phyloP scores from a whole-genome alignment of 176 grass and related monocot genomes.

The bread wheat (Triticum aestivum) region DNA sequence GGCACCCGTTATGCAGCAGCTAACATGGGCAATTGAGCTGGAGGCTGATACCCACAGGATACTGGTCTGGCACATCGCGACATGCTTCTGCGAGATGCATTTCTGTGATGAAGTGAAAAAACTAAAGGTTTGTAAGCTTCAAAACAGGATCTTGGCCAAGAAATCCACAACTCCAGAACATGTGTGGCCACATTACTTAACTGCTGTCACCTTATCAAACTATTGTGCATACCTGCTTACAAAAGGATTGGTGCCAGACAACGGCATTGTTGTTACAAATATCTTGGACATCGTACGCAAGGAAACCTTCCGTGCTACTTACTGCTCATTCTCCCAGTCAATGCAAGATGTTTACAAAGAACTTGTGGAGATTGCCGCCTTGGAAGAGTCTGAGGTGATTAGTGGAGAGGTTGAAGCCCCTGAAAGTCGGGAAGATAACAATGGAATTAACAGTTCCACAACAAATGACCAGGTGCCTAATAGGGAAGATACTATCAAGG shows the following conservation, averaged over 20 bases:
- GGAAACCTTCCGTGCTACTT: not conserved
- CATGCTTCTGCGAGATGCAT: constrained; percentile 4
- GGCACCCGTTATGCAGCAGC: not conserved
- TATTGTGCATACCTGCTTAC: constrained; percentile 10
- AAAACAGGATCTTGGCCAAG: not conserved
- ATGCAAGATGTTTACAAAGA: not conserved
- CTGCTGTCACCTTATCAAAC: not conserved
- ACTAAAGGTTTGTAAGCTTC: too few species aligned
- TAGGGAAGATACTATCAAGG: not conserved
- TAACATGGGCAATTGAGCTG: not conserved
- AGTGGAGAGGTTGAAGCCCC: not conserved
- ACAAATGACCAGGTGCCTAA: not conserved
- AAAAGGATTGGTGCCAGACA: not conserved
- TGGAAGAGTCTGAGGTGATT: not conserved
- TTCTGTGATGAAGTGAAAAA: not conserved
- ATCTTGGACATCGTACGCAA: rapidly evolving
- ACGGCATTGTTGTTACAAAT: not conserved
- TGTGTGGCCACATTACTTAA: not conserved
- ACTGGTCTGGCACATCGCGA: constrained; percentile 28
- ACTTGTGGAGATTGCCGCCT: not conserved
- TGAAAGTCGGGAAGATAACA: not conserved
- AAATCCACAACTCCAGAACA: too few species aligned
- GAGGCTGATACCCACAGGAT: constrained; percentile 29
- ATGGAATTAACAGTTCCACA: not conserved
- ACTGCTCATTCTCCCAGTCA: rapidly evolving